A percentile compares a stretch with the other conserved stretches of the same genome.
Conservation (phyloP, 441 rosid genomes). For the Adansonia gregorii region DNA sequence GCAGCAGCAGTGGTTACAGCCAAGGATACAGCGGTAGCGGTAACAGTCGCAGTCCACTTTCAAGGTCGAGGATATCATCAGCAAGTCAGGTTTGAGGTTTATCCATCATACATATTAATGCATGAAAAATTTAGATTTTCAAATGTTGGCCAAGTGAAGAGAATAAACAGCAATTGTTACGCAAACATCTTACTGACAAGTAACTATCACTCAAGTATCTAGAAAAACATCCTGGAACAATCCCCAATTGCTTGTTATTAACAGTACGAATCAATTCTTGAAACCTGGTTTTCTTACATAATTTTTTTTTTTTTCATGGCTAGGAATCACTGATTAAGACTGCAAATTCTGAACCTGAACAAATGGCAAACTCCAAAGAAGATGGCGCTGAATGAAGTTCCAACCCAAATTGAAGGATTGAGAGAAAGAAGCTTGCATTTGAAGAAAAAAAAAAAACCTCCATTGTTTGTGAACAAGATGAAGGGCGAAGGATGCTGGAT, state of each 20-base stretch:
- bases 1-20: slow-evolving; percentile 6
- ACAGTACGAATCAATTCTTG: neutral
- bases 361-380: neutral
- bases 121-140: neutral
- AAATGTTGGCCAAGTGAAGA: neutral
- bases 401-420: neutral
- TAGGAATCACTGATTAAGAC: slow-evolving; percentile 18
- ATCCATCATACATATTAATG: neutral
- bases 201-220: too few species aligned
- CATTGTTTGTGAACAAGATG: neutral
- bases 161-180: neutral
- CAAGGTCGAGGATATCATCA: slow-evolving; percentile 9
- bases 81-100: slow-evolving; percentile 34
- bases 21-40: neutral
- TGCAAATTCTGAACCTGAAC: neutral
- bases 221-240: too few species aligned
- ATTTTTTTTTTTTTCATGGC: neutral
- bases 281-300: slow-evolving; percentile 7
- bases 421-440: neutral
- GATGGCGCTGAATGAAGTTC: slow-evolving; percentile 9
- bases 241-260: neutral
- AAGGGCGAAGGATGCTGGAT: neutral
- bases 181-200: neutral
- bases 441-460: neutral
- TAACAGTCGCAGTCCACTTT: neutral